Percentiles rank a stretch among this genome's conserved stretches.
Conservation (phyloP, 371 early-diverging fungal genomes). For the Mucor irregularis region DNA sequence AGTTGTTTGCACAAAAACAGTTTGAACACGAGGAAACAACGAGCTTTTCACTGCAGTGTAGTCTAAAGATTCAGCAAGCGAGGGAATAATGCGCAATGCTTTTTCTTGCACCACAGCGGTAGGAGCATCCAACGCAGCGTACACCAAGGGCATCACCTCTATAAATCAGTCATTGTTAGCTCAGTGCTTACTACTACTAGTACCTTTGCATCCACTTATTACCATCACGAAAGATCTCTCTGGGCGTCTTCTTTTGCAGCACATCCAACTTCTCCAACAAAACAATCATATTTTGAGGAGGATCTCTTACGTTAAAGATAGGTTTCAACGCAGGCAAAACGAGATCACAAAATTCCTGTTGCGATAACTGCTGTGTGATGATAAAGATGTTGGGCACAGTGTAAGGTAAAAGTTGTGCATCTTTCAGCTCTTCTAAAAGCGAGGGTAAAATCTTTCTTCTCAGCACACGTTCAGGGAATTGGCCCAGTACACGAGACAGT, state of each 20-base stretch:
- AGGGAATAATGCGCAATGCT: conserved; percentile 70
- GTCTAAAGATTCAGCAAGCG: conserved; percentile 63
- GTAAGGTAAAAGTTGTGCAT: conserved; percentile 68
- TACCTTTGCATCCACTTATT: neutral
- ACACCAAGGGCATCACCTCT: conserved; percentile 79
- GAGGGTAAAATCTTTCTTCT: conserved; percentile 74
- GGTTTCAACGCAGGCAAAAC: conserved; percentile 70
- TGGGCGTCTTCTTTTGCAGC: conserved; percentile 65
- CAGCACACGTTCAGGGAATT: conserved; percentile 73
- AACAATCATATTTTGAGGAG: conserved; percentile 65
- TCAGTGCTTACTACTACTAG: neutral
- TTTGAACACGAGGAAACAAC: conserved; percentile 75
- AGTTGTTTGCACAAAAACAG: conserved; percentile 68
- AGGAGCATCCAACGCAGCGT: conserved; percentile 66
- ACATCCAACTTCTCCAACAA: conserved; percentile 66
- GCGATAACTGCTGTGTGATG: conserved; percentile 61
- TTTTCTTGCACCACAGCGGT: conserved; percentile 75
- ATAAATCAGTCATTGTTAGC: neutral
- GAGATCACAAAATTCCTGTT: conserved; percentile 64
- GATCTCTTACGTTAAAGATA: conserved; percentile 59
- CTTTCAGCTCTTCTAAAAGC: conserved; percentile 75
- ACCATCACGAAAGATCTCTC: conserved; percentile 61
- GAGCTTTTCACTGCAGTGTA: conserved; percentile 71
- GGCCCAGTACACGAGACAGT: conserved; percentile 64
- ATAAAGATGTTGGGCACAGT: conserved; percentile 76